These are phyloP conservation scores for Fusarium sulawesiense DNA, from an alignment of 2,329 filamentous ascomycete species.

Conservation along the genomic window DNA sequence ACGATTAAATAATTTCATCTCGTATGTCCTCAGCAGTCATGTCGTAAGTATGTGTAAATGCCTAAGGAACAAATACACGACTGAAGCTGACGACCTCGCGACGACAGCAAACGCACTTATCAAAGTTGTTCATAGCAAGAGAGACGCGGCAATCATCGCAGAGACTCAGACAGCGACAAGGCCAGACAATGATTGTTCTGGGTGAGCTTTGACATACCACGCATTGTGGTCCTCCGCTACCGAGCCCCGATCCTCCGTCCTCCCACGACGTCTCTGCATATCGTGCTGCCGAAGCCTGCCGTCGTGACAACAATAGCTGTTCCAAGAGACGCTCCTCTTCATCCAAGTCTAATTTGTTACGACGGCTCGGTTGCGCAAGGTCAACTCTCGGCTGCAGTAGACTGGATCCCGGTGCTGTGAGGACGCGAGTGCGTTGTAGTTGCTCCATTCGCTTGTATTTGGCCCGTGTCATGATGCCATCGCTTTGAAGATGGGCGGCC, in stretches of 20 bases:
- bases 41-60: not conserved
- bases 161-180: slow-evolving; percentile 91
- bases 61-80: slow-evolving; percentile 82
- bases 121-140: slow-evolving; percentile 96
- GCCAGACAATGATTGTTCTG: slow-evolving; percentile 93
- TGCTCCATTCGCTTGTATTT: slow-evolving; percentile 77
- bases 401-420: slow-evolving; percentile 49
- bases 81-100: slow-evolving; percentile 90
- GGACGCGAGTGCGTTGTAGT: slow-evolving; percentile 75
- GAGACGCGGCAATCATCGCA: slow-evolving; percentile 96
- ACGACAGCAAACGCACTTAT: slow-evolving; percentile 94
- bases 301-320: slow-evolving; percentile 67
- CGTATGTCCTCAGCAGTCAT: not conserved
- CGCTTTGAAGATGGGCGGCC: slow-evolving; percentile 79
- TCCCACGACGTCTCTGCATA: slow-evolving; percentile 65
- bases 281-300: slow-evolving; percentile 45
- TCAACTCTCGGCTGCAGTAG: slow-evolving; percentile 28
- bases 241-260: slow-evolving; percentile 77
- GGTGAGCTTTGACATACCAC: slow-evolving; percentile 92
- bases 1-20: not conserved
- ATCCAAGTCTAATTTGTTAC: slow-evolving; percentile 61
- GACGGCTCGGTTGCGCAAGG: slow-evolving; percentile 31
- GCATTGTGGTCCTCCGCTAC: slow-evolving; percentile 80
- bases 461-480: slow-evolving; percentile 82
- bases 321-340: slow-evolving; percentile 72